Evolutionary conservation across 768 basidiomycete genomes (phyloP).

Genomic region (Boletus fagicola): DNA sequence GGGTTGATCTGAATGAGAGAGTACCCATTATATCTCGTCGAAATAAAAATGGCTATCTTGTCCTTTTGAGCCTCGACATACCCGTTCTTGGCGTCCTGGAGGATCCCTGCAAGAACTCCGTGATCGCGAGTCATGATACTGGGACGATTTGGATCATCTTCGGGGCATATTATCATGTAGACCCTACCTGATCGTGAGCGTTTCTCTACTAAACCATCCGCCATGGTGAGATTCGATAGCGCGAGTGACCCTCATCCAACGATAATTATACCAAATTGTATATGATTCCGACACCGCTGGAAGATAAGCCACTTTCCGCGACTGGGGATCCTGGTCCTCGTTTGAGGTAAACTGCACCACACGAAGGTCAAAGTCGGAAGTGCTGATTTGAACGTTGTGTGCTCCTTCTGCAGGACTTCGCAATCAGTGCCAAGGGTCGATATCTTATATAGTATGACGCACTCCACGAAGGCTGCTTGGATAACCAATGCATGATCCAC

Average conservation of each 20-base stretch:
- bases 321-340: constrained; percentile 22
- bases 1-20: constrained; percentile 1
- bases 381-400: constrained; percentile 53
- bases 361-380: constrained; percentile 35
- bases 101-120: constrained; percentile 46
- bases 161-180: not conserved
- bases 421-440: not conserved
- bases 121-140: constrained; percentile 53
- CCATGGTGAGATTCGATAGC: constrained; percentile 17
- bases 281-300: constrained; percentile 35
- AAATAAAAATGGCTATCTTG: constrained; percentile 51
- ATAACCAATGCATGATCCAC: constrained; percentile 73
- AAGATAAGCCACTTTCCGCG: constrained; percentile 36
- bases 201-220: constrained; percentile 23
- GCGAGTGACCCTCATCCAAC: constrained; percentile 31
- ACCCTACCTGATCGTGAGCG: constrained; percentile 25
- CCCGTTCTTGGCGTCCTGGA: constrained; percentile 51
- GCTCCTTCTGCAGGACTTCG: constrained; percentile 31
- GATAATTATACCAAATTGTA: constrained; percentile 34
- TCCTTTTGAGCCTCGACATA: constrained; percentile 54
- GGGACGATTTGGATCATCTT: not conserved
- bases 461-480: constrained; percentile 60
- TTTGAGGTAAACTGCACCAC: constrained; percentile 21
- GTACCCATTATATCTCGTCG: constrained; percentile 43
- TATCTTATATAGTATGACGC: constrained; percentile 19